A percentile compares a stretch with the other conserved stretches of the same genome.
Evolutionary conservation across 176 grass and related monocot species (phyloP).

Genomic region (Phoenix dactylifera): DNA sequence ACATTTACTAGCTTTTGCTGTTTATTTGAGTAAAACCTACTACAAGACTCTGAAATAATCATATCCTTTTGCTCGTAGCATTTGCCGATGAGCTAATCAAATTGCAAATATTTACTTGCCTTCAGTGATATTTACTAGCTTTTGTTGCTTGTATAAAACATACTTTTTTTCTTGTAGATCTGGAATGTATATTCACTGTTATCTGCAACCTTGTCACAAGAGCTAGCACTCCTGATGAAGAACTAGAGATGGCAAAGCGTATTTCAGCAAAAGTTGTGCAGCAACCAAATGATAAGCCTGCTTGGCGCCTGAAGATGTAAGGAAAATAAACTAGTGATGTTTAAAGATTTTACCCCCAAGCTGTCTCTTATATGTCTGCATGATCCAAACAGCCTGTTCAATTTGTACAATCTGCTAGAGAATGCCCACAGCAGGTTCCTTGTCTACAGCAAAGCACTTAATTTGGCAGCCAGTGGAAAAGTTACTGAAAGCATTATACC

Average conservation of each 20-base stretch:
- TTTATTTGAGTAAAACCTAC: too few relatives aligned
- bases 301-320: conserved; percentile 77
- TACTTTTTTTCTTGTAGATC: conserved; percentile 31
- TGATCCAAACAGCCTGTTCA: conserved; percentile 46
- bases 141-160: too few relatives aligned
- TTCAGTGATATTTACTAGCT: too few relatives aligned
- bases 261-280: conserved; percentile 74
- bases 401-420: conserved; percentile 72
- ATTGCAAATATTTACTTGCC: too few relatives aligned
- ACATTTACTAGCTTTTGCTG: too few relatives aligned
- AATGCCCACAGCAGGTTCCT: conserved; percentile 53
- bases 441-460: conserved; percentile 74
- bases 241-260: conserved; percentile 56
- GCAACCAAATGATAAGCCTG: conserved; percentile 49
- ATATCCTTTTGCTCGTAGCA: too few relatives aligned
- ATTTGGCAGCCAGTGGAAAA: conserved; percentile 51
- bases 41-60: too few relatives aligned
- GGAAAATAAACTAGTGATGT: background rate
- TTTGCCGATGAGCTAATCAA: too few relatives aligned
- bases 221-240: conserved; percentile 58
- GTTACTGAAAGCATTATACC: conserved; percentile 54
- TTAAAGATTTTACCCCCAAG: background rate
- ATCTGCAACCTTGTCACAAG: conserved; percentile 83
- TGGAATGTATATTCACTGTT: conserved; percentile 73
- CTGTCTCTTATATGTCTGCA: conserved; percentile 1